Conservation (phyloP, 352 stramenopile genomes). For the Saprolegnia diclina region DNA sequence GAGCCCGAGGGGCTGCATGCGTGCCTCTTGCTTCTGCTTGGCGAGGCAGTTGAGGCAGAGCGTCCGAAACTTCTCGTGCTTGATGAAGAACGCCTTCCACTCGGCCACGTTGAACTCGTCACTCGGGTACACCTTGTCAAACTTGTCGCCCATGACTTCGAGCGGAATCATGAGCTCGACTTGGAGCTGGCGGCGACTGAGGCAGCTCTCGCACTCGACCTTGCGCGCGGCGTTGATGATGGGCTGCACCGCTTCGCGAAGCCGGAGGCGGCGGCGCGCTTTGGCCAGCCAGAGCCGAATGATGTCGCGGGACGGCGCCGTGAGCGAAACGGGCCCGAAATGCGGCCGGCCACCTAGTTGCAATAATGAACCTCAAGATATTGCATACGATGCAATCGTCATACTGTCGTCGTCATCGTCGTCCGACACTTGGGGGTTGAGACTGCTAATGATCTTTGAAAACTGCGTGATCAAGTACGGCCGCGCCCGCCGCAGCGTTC, state of each 20-base stretch:
- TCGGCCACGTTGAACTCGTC: conserved; percentile 91
- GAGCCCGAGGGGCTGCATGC: conserved; percentile 32
- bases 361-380: neutral
- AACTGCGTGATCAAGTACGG: conserved; percentile 96
- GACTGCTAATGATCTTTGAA: conserved; percentile 90
- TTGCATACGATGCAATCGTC: conserved; percentile 35
- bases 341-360: conserved; percentile 30
- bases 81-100: conserved; percentile 94
- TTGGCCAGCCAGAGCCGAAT: conserved; percentile 89
- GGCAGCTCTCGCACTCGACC: conserved; percentile 92
- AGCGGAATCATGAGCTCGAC: conserved; percentile 91
- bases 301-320: conserved; percentile 85
- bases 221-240: conserved; percentile 89
- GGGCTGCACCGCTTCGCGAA: conserved; percentile 87
- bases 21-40: conserved; percentile 39
- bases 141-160: conserved; percentile 90
- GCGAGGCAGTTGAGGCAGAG: conserved; percentile 91
- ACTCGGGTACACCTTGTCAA: conserved; percentile 68
- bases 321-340: conserved; percentile 91
- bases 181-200: conserved; percentile 91
- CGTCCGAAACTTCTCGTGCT: conserved; percentile 92
- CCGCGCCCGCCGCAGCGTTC: conserved; percentile 81
- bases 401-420: conserved; percentile 85
- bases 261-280: conserved; percentile 69
- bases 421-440: conserved; percentile 93